A percentile compares a stretch with the other conserved stretches of the same genome.
phyloP scores from a whole-genome alignment of 495 filamentous ascomycete species.

The Podospora comata region DNA sequence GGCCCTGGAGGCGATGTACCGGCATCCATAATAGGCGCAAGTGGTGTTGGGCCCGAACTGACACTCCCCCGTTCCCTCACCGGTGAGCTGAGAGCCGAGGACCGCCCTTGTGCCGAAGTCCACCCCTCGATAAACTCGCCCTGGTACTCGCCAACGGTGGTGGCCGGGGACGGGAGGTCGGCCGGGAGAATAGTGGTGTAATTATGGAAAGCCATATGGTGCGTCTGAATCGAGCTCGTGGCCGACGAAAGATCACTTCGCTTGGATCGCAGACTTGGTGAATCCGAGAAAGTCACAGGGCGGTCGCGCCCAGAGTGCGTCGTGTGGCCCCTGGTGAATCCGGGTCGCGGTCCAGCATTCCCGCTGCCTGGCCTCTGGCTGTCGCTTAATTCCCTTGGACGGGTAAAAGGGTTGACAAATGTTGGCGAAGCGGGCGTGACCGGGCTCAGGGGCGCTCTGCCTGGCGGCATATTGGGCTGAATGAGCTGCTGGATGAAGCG shows the following conservation, averaged over 20 bases:
- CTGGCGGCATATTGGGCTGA: slow-evolving; percentile 35
- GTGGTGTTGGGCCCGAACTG: slow-evolving; percentile 35
- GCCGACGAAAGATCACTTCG: slow-evolving; percentile 54
- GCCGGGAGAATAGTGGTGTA: slow-evolving; percentile 43
- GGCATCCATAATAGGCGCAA: slow-evolving; percentile 35
- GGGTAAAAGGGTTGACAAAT: slow-evolving; percentile 46
- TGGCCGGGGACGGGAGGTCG: slow-evolving; percentile 52
- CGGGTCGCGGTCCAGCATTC: slow-evolving; percentile 31
- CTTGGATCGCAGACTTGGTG: slow-evolving; percentile 52
- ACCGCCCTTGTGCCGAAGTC: slow-evolving; percentile 55
- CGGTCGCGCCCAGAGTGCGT: slow-evolving; percentile 40
- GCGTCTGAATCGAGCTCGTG: slow-evolving; percentile 44
- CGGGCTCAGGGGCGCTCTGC: slow-evolving; percentile 38
- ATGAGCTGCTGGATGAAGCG: slow-evolving; percentile 44
- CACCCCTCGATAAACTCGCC: slow-evolving; percentile 56
- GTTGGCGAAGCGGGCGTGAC: slow-evolving; percentile 44
- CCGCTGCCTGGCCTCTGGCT: slow-evolving; percentile 33
- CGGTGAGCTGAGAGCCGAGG: slow-evolving; percentile 50
- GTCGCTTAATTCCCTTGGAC: slow-evolving; percentile 35
- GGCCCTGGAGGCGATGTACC: slow-evolving; percentile 41
- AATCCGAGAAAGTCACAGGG: slow-evolving; percentile 42
- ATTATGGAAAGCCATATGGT: slow-evolving; percentile 40
- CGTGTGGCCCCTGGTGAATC: slow-evolving; percentile 36
- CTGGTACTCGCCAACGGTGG: slow-evolving; percentile 49
- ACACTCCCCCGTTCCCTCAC: slow-evolving; percentile 43